Evolutionary conservation across 129 eudicot species (phyloP), one percentile per base, ranked within the genome.

Genomic region (Mikania micrantha): DNA sequence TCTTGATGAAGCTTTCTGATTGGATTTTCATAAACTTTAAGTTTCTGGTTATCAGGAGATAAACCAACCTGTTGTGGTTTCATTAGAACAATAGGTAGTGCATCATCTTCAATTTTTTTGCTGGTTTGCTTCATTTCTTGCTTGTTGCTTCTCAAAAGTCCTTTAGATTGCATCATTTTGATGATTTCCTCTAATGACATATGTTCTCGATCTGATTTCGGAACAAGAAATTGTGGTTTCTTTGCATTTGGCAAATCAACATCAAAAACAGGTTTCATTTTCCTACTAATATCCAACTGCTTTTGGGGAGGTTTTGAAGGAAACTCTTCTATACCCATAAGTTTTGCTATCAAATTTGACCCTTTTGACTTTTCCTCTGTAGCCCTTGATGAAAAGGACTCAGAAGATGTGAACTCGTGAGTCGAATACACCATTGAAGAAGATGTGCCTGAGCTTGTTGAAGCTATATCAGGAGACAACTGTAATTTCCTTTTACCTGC

Each of bases 391-490:
- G 89, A 67, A 29, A 79, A 35, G 24, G 85, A 81, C 22, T 81
- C 93, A 5, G 84, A 83, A 44, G 90, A 86, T 17, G 77, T 84
- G 63, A 82, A 88, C 15, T 82, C 87, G 12, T 82, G 81, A 60
- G 90, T 74, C 58, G 74, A 57, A 70, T 74, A 60, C 73, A 77
- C 65, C 75, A 76, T 76, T 38, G 80, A 76, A 24, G 94, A 84
- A 13, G 95, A 86, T 50, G 82, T 85, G 72, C 97, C 87, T 39
- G 95, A 82, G 61, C 97, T 90, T 22, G 85, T 78, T 50, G 97
- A 79, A 24, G 90, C 84, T 22, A 75, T 22, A 58, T 81, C 85
- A 20, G 73, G 74, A 69, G 80, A 81, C 24, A 53, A 75, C 59
- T 71, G 78, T 64, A 60, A 10, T 64, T 64, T 50, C 17, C 45